Evolutionary conservation across 2,329 filamentous ascomycete genomes (phyloP).

Genomic region (Cercospora zeae-maydis): DNA sequence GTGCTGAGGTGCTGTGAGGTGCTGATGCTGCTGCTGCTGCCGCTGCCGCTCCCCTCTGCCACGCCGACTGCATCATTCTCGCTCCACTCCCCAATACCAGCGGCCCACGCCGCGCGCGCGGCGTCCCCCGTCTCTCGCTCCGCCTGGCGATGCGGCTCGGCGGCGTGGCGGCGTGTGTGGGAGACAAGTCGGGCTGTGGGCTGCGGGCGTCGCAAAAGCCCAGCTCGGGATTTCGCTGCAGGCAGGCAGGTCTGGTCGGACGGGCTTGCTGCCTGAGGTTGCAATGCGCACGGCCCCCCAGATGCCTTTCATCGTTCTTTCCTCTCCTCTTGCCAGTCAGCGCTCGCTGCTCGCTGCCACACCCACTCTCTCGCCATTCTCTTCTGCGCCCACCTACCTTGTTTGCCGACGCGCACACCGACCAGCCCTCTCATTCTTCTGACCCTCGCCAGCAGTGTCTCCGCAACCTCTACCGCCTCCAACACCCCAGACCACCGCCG

Average conservation of each 20-base stretch:
- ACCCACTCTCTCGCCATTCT: constrained; percentile 2
- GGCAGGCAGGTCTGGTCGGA: neutral
- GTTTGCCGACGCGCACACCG: neutral
- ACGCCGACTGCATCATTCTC: neutral
- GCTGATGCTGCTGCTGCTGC: neutral
- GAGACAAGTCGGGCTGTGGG: too few relatives aligned
- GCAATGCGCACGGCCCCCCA: neutral
- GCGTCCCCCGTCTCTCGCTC: neutral
- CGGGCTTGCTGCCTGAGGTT: neutral
- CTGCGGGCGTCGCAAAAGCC: neutral
- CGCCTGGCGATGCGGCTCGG: neutral
- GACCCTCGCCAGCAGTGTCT: neutral
- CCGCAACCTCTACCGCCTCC: constrained; percentile 1
- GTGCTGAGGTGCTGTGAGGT: too few relatives aligned
- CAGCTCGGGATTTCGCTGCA: neutral
- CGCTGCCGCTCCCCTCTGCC: neutral
- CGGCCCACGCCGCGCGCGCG: neutral
- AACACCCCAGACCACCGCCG: constrained; percentile 4
- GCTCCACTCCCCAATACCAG: neutral
- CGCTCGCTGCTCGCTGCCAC: neutral
- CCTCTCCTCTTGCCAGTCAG: constrained; percentile 2
- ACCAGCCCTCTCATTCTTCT: neutral
- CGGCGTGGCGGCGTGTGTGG: neutral
- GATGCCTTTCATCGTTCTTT: neutral
- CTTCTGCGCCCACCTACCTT: neutral